phyloP scores from a whole-genome alignment of 352 stramenopile species.

The Phytophthora hibernalis region DNA sequence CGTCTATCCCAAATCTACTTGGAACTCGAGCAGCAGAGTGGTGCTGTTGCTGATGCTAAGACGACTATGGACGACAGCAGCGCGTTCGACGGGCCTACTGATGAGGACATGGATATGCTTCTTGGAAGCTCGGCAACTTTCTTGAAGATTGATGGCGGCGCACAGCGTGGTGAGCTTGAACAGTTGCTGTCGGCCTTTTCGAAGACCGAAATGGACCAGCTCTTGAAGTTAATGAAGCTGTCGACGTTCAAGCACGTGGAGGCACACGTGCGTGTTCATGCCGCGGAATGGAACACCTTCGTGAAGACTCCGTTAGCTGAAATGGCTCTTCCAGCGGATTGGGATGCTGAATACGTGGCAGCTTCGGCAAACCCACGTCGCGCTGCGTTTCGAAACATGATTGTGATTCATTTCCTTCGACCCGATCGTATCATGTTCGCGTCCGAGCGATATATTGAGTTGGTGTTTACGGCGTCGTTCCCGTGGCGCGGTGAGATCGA shows the following conservation, averaged over 20 bases:
- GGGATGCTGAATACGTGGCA: slow-evolving; percentile 57
- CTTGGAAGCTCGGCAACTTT: slow-evolving; percentile 65
- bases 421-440: slow-evolving; percentile 90
- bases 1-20: slow-evolving; percentile 95
- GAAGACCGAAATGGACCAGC: slow-evolving; percentile 79
- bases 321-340: slow-evolving; percentile 66
- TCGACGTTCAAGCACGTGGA: slow-evolving; percentile 83
- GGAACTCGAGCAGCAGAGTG: slow-evolving; percentile 72
- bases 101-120: slow-evolving; percentile 79
- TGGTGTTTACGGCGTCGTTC: slow-evolving; percentile 93
- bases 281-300: slow-evolving; percentile 80
- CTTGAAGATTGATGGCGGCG: slow-evolving; percentile 46
- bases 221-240: slow-evolving; percentile 82
- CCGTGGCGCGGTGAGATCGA: slow-evolving; percentile 96
- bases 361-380: slow-evolving; percentile 52
- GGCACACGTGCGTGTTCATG: slow-evolving; percentile 69
- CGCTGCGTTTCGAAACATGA: slow-evolving; percentile 80
- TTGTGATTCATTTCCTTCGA: slow-evolving; percentile 88
- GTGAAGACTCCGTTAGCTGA: slow-evolving; percentile 83
- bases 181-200: slow-evolving; percentile 65
- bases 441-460: slow-evolving; percentile 76
- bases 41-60: slow-evolving; percentile 41
- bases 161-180: slow-evolving; percentile 55
- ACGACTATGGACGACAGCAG: slow-evolving; percentile 31
- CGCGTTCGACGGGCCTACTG: slow-evolving; percentile 66